Base-by-base conservation (phyloP, 2,329 filamentous ascomycete species). In the Aureobasidium musti region DNA sequence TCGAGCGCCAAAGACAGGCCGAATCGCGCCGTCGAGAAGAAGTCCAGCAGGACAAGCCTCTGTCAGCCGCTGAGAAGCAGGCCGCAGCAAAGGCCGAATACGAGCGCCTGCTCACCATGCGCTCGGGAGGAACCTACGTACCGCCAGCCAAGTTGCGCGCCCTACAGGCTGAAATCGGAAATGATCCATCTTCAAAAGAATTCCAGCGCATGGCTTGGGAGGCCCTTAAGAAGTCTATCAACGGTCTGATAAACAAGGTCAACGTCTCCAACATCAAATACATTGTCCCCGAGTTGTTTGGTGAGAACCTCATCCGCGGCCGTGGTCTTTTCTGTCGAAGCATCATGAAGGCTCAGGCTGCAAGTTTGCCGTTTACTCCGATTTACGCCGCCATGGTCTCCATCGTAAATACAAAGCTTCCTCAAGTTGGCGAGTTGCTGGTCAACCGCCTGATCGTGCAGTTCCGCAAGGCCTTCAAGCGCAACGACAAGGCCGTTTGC, bases 141-240 rank as follows among this genome's bases (percentile, higher is more conserved):
- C 95, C 95, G 23, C 95, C 95, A 0, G 94, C 94, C 63, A 86
- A 92, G 72, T 83, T 99, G 75, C 88, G 92, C 72, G 94, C 94
- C 45, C 86, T 99, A 68, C 95, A 99, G 81, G 91, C 93, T 63
- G 92, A 97, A 79, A 97, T 99, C 78, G 68, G 68, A 21, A 97
- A 92, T 69, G 95, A 99, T 81, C 97, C 96, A 83, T 89, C 86
- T 65, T 96, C 89, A 79, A 96, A 97, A 79, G 95, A 98, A 80
- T 98, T 97, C 76, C 95, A 98, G 84, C 91, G 95, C 73, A 96
- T 99, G 91, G 92, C 93, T 10, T 99, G 95, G 95, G 95, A 99
- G 79, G 94, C 94, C 14, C 82, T 99, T 74, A 99, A 99, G 82
- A 99, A 99, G 83, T 95, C 91, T 57, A 97, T 99, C 80, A 98